These are phyloP conservation scores for Somion occarium DNA, from an alignment of 1,284 basidiomycete species.

Conservation along the genomic window DNA sequence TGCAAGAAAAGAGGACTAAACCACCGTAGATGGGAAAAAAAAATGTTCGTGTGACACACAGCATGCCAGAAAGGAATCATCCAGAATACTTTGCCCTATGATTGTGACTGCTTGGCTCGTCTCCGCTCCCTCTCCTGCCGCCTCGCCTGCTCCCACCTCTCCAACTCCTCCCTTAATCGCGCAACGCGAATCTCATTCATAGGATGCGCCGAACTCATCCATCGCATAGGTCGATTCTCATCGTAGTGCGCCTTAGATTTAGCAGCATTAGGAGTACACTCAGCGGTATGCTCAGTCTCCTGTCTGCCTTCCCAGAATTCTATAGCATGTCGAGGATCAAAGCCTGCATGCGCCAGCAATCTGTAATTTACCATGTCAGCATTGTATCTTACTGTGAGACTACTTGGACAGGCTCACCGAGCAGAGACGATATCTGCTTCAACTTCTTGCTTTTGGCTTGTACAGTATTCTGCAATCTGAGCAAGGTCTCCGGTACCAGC, in stretches of 20 bases:
- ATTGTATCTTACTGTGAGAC: background rate
- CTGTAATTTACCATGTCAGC: slow-evolving; percentile 30
- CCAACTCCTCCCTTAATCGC: slow-evolving; percentile 57
- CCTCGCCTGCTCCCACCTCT: slow-evolving; percentile 58
- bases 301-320: slow-evolving; percentile 65
- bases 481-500: slow-evolving; percentile 70
- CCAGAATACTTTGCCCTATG: background rate
- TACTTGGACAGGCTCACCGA: slow-evolving; percentile 39
- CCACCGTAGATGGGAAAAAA: background rate
- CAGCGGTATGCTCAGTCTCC: slow-evolving; percentile 27
- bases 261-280: slow-evolving; percentile 34
- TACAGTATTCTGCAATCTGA: slow-evolving; percentile 67
- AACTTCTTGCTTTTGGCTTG: slow-evolving; percentile 73
- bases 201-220: slow-evolving; percentile 53
- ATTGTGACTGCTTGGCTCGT: slow-evolving; percentile 3
- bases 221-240: slow-evolving; percentile 22
- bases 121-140: slow-evolving; percentile 15
- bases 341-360: slow-evolving; percentile 83
- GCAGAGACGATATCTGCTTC: slow-evolving; percentile 89
- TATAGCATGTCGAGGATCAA: slow-evolving; percentile 72
- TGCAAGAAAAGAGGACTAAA: background rate
- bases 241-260: slow-evolving; percentile 11
- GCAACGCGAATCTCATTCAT: slow-evolving; percentile 54
- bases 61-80: background rate
- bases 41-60: background rate